A percentile compares a stretch with the other conserved stretches of the same genome.
These are phyloP conservation scores for Populus trichocarpa DNA, from an alignment of 441 rosid genomes.

Conservation along the genomic window DNA sequence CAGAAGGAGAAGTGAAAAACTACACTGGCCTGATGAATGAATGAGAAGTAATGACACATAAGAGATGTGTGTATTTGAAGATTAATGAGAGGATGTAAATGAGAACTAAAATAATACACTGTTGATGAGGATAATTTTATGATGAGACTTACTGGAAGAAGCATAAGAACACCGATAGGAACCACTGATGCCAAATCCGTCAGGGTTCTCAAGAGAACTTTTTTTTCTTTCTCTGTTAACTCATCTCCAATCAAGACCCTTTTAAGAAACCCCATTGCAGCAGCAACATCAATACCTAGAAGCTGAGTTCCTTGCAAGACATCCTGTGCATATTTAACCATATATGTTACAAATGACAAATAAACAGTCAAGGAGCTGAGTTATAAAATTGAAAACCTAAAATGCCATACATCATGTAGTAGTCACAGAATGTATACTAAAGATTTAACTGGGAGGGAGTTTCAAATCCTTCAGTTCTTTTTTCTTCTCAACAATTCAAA, in stretches of 20 bases:
- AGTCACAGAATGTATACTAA: neutral
- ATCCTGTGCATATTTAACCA: conserved; percentile 53
- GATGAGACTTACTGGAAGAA: conserved; percentile 81
- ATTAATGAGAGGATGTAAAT: neutral
- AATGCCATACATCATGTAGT: conserved; percentile 1
- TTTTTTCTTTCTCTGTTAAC: conserved; percentile 83
- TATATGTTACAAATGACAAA: neutral
- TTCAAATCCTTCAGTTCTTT: neutral
- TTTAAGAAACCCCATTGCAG: conserved; percentile 74
- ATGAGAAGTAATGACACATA: neutral
- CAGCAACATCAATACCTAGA: conserved; percentile 84
- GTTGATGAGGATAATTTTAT: neutral
- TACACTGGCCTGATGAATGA: neutral
- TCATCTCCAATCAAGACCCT: conserved; percentile 85
- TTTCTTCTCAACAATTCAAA: neutral
- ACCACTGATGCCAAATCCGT: conserved; percentile 92
- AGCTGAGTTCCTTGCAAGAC: conserved; percentile 99
- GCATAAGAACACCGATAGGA: conserved; percentile 94
- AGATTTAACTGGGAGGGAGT: neutral
- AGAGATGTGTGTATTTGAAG: neutral
- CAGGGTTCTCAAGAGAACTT: conserved; percentile 77
- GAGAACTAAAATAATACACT: neutral
- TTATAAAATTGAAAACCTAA: conserved; percentile 8
- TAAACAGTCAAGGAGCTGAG: conserved; percentile 2
- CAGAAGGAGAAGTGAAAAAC: conserved; percentile 5